Evolutionary conservation across 1,284 basidiomycete genomes (phyloP).

Genomic region (Ganoderma lingzhi): DNA sequence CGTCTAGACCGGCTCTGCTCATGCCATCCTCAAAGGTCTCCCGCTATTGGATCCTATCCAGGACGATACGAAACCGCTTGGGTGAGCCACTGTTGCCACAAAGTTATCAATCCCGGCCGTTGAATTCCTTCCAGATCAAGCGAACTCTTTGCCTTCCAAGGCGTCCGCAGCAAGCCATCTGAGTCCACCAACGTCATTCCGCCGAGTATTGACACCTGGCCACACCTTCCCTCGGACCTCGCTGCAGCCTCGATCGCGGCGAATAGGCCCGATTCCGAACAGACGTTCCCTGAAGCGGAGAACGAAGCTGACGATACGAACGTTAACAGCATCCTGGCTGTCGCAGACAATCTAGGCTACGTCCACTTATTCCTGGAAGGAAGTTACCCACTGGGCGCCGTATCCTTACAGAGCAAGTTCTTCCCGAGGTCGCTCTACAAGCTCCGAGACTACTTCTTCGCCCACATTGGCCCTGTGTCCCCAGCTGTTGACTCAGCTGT

Average conservation of each 20-base stretch:
- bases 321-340: conserved; percentile 66
- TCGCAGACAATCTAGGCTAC: conserved; percentile 63
- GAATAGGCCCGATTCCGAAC: conserved; percentile 45
- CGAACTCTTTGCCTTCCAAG: conserved; percentile 81
- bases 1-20: conserved; percentile 75
- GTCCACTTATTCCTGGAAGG: conserved; percentile 81
- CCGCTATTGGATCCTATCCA: conserved; percentile 75
- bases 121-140: conserved; percentile 56
- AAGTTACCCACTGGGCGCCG: conserved; percentile 76
- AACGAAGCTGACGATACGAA: conserved; percentile 65
- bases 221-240: conserved; percentile 63
- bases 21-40: conserved; percentile 70
- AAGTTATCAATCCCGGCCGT: conserved; percentile 6
- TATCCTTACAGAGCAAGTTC: conserved; percentile 49
- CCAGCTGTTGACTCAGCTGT: conserved; percentile 28
- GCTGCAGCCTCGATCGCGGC: conserved; percentile 65
- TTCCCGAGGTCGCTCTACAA: conserved; percentile 59
- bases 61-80: conserved; percentile 67
- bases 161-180: conserved; percentile 58
- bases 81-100: conserved; percentile 49
- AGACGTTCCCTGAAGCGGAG: conserved; percentile 46
- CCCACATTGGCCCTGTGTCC: conserved; percentile 47
- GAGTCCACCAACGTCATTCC: conserved; percentile 57
- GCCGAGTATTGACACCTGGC: conserved; percentile 70
- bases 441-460: conserved; percentile 51